phyloP scores from a whole-genome alignment of 495 filamentous ascomycete genomes.

The Talaromyces nanjingensis region DNA sequence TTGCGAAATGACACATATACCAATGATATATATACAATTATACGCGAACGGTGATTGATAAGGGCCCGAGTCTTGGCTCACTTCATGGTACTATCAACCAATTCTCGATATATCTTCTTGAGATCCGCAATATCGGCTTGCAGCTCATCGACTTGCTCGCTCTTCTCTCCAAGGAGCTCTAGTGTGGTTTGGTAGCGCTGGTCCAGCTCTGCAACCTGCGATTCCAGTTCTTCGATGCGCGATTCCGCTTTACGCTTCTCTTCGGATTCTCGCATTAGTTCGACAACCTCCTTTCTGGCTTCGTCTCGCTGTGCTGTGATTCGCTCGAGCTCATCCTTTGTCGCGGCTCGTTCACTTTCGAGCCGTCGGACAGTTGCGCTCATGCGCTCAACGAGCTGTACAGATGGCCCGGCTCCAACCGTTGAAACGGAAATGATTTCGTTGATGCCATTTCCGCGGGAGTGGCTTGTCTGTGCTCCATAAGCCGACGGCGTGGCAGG shows the following conservation, averaged over 20 bases:
- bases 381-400: slow-evolving; percentile 97
- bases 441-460: slow-evolving; percentile 54
- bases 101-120: slow-evolving; percentile 89
- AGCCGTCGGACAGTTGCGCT: slow-evolving; percentile 82
- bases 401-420: slow-evolving; percentile 80
- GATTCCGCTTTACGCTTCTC: slow-evolving; percentile 52
- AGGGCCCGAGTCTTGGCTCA: slow-evolving; percentile 22
- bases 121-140: slow-evolving; percentile 82
- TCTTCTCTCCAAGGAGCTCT: slow-evolving; percentile 96
- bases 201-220: slow-evolving; percentile 49
- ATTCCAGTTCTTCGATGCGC: slow-evolving; percentile 58
- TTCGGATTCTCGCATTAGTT: slow-evolving; percentile 79
- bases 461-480: slow-evolving; percentile 28
- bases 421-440: slow-evolving; percentile 89
- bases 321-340: slow-evolving; percentile 74
- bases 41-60: slow-evolving; percentile 1
- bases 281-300: slow-evolving; percentile 81
- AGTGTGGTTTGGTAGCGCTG: slow-evolving; percentile 80
- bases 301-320: slow-evolving; percentile 81
- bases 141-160: slow-evolving; percentile 86
- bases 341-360: slow-evolving; percentile 81
- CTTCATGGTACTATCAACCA: slow-evolving; percentile 78
- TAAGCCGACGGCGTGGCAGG: slow-evolving; percentile 56
- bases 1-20: slow-evolving; percentile 4
- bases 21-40: slow-evolving; percentile 9